phyloP scores from a whole-genome alignment of 2,329 filamentous ascomycete species.

The Grosmannia penicillata region DNA sequence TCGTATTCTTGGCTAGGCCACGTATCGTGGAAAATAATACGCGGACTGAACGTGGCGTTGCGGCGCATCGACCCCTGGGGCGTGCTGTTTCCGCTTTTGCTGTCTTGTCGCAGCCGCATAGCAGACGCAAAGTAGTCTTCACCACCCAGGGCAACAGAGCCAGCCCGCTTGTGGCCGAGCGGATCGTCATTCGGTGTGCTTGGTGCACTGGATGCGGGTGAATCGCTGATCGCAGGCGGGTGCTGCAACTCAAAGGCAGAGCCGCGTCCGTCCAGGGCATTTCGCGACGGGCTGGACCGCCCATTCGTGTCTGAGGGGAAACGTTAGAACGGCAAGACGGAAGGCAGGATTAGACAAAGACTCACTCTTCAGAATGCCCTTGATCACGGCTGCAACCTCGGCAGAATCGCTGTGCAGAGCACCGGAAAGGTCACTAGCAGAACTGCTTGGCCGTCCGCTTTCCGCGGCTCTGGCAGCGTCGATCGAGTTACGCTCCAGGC shows the following conservation, averaged over 20 bases:
- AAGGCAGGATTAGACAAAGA: constrained; percentile 4
- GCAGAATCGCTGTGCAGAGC: constrained; percentile 80
- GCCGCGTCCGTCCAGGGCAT: constrained; percentile 39
- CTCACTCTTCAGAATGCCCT: constrained; percentile 88
- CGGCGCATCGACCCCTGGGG: constrained; percentile 52
- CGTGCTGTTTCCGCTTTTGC: constrained; percentile 67
- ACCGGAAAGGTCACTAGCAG: constrained; percentile 44
- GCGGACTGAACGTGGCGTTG: constrained; percentile 68
- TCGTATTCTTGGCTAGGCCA: constrained; percentile 96
- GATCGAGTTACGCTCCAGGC: constrained; percentile 67
- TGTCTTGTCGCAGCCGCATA: constrained; percentile 57
- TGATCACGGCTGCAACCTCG: constrained; percentile 83
- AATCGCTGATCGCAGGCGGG: constrained; percentile 54
- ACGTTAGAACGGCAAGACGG: background rate
- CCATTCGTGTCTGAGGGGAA: constrained; percentile 38
- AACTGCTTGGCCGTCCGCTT: constrained; percentile 38
- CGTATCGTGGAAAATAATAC: constrained; percentile 89
- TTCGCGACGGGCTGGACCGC: constrained; percentile 52
- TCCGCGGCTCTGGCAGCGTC: constrained; percentile 42
- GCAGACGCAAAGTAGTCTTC: constrained; percentile 85
- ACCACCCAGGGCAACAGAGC: constrained; percentile 58
- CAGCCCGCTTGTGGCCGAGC: constrained; percentile 49
- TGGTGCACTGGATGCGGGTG: constrained; percentile 71
- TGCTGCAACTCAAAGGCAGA: constrained; percentile 42
- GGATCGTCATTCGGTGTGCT: constrained; percentile 75